Evolutionary conservation across 2,329 filamentous ascomycete species (phyloP), one percentile per base, ranked within the genome.

Genomic region (Aspergillus udagawae): DNA sequence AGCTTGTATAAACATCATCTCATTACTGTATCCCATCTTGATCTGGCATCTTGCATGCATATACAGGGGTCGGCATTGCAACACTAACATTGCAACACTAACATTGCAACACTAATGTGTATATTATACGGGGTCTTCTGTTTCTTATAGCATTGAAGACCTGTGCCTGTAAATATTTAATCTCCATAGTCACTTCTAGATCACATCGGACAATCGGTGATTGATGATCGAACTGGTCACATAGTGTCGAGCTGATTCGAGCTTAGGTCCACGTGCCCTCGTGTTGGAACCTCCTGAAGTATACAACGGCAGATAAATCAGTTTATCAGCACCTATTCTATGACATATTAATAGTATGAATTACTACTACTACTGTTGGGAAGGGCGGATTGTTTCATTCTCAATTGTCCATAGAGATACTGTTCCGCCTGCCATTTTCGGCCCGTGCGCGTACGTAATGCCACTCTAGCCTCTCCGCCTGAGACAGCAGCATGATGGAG

Each of bases 401-500:
- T 32, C 29, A 3, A 48, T 21, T 35, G 14, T 42, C 21, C 51
- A 5, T 44, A 14, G 9, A 29, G 12, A 17, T 28, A 7, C 44
- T 54, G 48, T 62, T 65, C 63, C 62, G 63, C 62, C 65, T 63
- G 52, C 60, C 60, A 47, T 44, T 63, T 66, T 61, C 58, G 55
- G 63, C 58, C 58, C 60, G 58, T 56, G 56, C 50, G 63, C 57
- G 67, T 67, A 71, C 65, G 68, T 70, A 71, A 72, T 72, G 70
- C 71, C 72, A 74, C 72, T 73, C 68, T 74, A 74, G 70, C 72
- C 70, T 73, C 67, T 73, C 70, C 62, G 60, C 58, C 60, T 32
- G 38, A 38, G 52, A 45, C 47, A 54, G 29, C 49, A 51, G 23
- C 38, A 52, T 25, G 21, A 47, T 23, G 21, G 44, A 27, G 44